A percentile compares a stretch with the other conserved stretches of the same genome.
phyloP scores from a whole-genome alignment of 257 asterid genomes.

The Plantago elongata region DNA sequence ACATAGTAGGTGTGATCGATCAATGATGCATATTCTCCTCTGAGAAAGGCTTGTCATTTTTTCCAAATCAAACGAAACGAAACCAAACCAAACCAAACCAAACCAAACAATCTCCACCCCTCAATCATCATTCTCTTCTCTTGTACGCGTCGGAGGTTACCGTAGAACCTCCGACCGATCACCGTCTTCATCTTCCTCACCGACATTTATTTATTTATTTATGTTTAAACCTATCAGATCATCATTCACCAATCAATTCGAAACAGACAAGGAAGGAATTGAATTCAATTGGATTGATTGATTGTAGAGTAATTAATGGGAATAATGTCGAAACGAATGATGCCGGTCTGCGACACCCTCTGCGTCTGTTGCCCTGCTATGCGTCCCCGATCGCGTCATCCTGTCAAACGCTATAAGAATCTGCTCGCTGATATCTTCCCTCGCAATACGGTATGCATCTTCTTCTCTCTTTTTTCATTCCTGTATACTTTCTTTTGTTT shows the following conservation, averaged over 20 bases:
- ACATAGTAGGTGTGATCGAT: no score
- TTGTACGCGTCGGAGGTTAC: conserved; percentile 38
- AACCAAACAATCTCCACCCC: conserved; percentile 5
- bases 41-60: no score
- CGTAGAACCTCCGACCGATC: conserved; percentile 36
- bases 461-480: no score
- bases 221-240: no score
- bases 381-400: conserved; percentile 83
- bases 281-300: no score
- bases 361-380: conserved; percentile 72
- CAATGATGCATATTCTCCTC: no score
- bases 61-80: no score
- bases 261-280: no score
- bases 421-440: conserved; percentile 69
- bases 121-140: conserved; percentile 14
- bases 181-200: conserved; percentile 4
- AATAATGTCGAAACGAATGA: conserved; percentile 45
- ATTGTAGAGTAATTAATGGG: conserved; percentile 32
- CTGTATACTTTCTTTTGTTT: background rate
- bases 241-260: no score
- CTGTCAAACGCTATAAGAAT: conserved; percentile 73
- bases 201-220: no score
- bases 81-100: no score
- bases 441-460: conserved; percentile 37
- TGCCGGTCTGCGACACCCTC: conserved; percentile 59